Evolutionary conservation across 768 basidiomycete species (phyloP).

Genomic region (Hericium coralloides): DNA sequence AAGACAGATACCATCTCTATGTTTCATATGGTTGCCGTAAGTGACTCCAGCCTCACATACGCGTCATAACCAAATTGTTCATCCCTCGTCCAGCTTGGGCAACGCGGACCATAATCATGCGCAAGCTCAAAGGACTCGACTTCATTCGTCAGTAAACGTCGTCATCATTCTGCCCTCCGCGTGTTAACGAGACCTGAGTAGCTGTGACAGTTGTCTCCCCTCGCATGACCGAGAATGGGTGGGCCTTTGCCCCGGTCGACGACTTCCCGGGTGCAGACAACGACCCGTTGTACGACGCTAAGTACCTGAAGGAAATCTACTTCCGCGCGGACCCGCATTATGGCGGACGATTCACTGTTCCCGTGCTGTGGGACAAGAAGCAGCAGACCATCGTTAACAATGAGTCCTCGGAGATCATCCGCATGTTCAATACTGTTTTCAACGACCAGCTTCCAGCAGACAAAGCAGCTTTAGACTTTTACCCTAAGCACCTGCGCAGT

Average conservation of each 20-base stretch:
- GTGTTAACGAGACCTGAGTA: constrained; percentile 17
- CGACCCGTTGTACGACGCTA: constrained; percentile 65
- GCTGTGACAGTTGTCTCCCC: constrained; percentile 81
- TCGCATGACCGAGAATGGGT: constrained; percentile 73
- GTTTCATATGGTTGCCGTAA: constrained; percentile 81
- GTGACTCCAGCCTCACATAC: constrained; percentile 16
- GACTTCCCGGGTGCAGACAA: constrained; percentile 59
- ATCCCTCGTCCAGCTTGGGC: constrained; percentile 66
- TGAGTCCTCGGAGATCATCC: constrained; percentile 90
- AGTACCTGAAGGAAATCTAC: constrained; percentile 83
- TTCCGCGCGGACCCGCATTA: constrained; percentile 67
- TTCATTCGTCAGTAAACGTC: constrained; percentile 52
- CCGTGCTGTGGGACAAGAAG: constrained; percentile 91
- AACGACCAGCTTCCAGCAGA: constrained; percentile 61
- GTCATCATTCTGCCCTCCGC: neutral
- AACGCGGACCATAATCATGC: constrained; percentile 77
- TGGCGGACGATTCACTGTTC: constrained; percentile 75
- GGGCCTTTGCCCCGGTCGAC: constrained; percentile 75
- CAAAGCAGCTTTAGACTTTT: constrained; percentile 60
- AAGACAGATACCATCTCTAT: constrained; percentile 88
- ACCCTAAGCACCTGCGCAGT: constrained; percentile 58
- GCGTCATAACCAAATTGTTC: neutral
- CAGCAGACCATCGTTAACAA: constrained; percentile 86
- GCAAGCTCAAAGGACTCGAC: constrained; percentile 87
- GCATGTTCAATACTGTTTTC: constrained; percentile 84